These are phyloP conservation scores for Dryas octopetala DNA, from an alignment of 306 rosid genomes.

Conservation along the genomic window DNA sequence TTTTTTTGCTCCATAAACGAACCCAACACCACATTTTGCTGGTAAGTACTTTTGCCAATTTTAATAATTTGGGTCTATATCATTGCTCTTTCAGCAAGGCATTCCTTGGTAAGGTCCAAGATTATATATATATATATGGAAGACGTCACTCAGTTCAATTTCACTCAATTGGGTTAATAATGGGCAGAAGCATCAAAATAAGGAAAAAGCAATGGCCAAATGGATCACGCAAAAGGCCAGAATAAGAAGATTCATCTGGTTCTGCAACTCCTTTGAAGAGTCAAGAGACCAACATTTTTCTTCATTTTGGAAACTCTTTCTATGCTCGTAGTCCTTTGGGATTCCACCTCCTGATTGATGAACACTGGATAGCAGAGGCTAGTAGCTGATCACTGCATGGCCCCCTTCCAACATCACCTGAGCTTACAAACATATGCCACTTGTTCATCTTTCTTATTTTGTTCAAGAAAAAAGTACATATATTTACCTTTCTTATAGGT, in stretches of 20 bases:
- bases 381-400: background rate
- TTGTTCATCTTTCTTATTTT: conserved; percentile 1
- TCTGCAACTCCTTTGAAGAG: background rate
- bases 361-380: background rate
- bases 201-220: background rate
- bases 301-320: conserved; percentile 16
- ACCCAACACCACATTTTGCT: background rate
- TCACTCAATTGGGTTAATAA: background rate
- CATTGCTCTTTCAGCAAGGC: too few relatives aligned
- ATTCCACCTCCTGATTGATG: background rate
- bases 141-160: background rate
- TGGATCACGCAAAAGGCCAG: background rate
- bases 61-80: background rate
- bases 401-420: conserved; percentile 5
- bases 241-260: background rate
- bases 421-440: background rate
- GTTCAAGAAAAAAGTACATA: background rate
- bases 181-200: background rate
- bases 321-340: conserved; percentile 4
- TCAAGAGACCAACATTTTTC: background rate
- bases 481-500: too few relatives aligned
- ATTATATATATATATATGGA: too few relatives aligned
- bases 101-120: too few relatives aligned
- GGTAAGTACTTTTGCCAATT: background rate
- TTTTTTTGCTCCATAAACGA: background rate